Evolutionary conservation across 345 rosid genomes (phyloP).

Genomic region (Iberis pinnata): DNA sequence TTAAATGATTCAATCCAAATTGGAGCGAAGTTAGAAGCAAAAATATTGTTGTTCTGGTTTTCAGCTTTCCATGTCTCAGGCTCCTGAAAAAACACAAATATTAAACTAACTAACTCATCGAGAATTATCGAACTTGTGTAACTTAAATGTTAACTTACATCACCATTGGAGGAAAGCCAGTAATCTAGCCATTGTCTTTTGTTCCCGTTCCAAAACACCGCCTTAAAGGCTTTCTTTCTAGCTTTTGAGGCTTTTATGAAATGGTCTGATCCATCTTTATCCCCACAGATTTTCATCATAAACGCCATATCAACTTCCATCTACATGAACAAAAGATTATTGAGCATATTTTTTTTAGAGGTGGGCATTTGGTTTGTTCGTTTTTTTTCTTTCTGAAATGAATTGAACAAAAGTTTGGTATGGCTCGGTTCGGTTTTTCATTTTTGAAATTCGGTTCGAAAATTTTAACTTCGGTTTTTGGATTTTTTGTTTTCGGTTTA

Average conservation of each 20-base stretch:
- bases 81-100: constrained; percentile 33
- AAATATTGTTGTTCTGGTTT: constrained; percentile 54
- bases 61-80: constrained; percentile 47
- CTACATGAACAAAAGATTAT: no score
- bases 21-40: constrained; percentile 82
- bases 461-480: no score
- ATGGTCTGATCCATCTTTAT: constrained; percentile 31
- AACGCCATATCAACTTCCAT: constrained; percentile 83
- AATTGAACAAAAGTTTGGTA: no score
- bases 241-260: constrained; percentile 53
- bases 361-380: no score
- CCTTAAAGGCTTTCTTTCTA: constrained; percentile 46
- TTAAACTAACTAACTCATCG: not conserved
- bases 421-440: no score
- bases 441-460: no score
- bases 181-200: constrained; percentile 91
- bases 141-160: no score
- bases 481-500: no score
- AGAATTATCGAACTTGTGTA: not conserved
- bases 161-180: constrained; percentile 41
- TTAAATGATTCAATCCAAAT: constrained; percentile 66
- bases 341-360: no score
- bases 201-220: constrained; percentile 66
- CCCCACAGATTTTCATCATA: constrained; percentile 52
- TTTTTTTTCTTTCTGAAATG: no score